Evolutionary conservation across 768 basidiomycete genomes (phyloP).

Genomic region (Boletus edulis): DNA sequence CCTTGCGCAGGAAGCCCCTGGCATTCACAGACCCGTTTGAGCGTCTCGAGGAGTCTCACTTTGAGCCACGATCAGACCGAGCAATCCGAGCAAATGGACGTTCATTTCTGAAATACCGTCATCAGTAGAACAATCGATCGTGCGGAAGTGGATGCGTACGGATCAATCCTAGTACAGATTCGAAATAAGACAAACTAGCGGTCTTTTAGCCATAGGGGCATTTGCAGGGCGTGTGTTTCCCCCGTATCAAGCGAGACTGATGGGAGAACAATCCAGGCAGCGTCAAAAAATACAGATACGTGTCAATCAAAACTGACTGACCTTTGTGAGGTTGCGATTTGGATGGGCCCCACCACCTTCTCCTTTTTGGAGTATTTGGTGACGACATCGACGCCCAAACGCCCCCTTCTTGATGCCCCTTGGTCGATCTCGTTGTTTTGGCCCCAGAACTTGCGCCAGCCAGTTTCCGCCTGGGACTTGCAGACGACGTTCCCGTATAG

Average conservation of each 20-base stretch:
- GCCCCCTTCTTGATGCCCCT: constrained; percentile 40
- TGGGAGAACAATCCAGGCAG: constrained; percentile 6
- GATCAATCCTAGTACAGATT: constrained; percentile 44
- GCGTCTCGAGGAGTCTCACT: constrained; percentile 63
- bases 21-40: constrained; percentile 58
- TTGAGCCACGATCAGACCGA: constrained; percentile 64
- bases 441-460: constrained; percentile 14
- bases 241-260: constrained; percentile 18
- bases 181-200: constrained; percentile 20
- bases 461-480: constrained; percentile 20
- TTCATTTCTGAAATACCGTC: constrained; percentile 43
- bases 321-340: constrained; percentile 48
- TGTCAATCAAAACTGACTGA: constrained; percentile 3
- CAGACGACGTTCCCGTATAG: constrained; percentile 26
- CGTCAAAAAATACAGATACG: neutral
- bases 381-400: neutral
- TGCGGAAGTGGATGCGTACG: constrained; percentile 39
- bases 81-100: constrained; percentile 61
- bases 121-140: neutral
- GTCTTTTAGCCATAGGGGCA: neutral
- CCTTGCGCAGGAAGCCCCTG: constrained; percentile 41
- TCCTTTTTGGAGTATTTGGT: constrained; percentile 4
- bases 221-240: neutral
- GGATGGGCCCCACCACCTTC: constrained; percentile 26
- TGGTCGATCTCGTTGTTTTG: constrained; percentile 5